Evolutionary conservation across 768 basidiomycete species (phyloP), one percentile per base, ranked within the genome.

Genomic region (Atractiella rhizophila): DNA sequence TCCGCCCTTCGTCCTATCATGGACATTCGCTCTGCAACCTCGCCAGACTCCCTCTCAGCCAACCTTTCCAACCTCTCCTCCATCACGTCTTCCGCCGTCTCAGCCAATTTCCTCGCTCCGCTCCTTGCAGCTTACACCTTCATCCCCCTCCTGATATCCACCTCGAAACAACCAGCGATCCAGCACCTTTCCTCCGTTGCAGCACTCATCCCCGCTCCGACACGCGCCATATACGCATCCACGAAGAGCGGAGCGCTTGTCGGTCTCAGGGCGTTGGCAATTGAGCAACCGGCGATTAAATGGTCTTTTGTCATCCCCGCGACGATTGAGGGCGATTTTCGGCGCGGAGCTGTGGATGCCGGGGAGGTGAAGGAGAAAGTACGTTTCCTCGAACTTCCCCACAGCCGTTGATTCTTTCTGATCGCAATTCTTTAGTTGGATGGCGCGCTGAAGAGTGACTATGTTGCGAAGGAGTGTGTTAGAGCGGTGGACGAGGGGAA

Each of bases 191-290:
- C 42, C n/a, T 28, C 25, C 16, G 42, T 43, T 5, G 42, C 42
- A 6, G 42, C 42, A 15, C 36, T 37, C 23, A 43, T 43, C n/a
- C 42, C 42, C 8, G 42, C 42, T 4, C 42, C 42, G 16, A 43
- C 42, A 9, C 42, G 42, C 18, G 35, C 37, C 16, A 37, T 43
- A 5, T 43, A 43, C 28, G 42, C 28, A 10, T 35, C 42, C 16
- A 15, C 37, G 36, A 43, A 43, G 30, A 37, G 36, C 5, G 42
- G 36, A 6, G 21, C 39, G 20, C 30, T 28, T 7, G 39, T 43
- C 36, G 28, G 37, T 11, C 28, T 37, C 6, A 35, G 42, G 15
- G 28, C 36, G 20, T 27, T 41, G 26, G 25, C 36, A 13, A 43
- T 41, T 16, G 42, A 43, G 37, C 28, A 29, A 13, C 26, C 27